phyloP scores from a whole-genome alignment of 2,329 filamentous ascomycete genomes.

The Davidsoniella neocaledoniae region DNA sequence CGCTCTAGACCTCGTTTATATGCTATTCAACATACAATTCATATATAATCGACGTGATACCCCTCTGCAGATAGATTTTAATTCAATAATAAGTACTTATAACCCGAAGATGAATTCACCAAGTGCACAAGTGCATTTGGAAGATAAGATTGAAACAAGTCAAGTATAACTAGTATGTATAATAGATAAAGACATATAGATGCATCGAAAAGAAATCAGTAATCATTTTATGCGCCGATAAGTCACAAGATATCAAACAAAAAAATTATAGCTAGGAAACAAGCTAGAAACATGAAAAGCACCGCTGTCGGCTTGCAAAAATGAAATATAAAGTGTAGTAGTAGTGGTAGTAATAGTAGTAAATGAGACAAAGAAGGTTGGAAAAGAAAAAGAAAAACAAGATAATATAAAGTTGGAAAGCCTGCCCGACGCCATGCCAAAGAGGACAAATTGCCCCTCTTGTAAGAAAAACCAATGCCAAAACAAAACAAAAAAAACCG shows the following conservation, averaged over 20 bases:
- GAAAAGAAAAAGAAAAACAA: constrained; percentile 5
- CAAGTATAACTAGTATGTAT: background rate
- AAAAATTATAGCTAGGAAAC: background rate
- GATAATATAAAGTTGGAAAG: background rate
- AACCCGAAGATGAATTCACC: background rate
- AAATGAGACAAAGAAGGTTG: background rate
- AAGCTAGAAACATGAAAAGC: no score
- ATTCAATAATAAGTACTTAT: background rate
- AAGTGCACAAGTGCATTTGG: background rate
- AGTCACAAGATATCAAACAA: background rate
- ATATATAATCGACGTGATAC: constrained; percentile 8
- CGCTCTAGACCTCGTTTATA: constrained; percentile 12
- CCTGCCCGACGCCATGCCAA: constrained; percentile 3
- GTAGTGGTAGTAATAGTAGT: no score
- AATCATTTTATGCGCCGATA: constrained; percentile 3
- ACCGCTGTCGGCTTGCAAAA: no score
- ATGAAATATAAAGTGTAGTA: no score
- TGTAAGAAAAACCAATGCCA: background rate
- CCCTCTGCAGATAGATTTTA: constrained; percentile 3
- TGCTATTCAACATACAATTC: constrained; percentile 16
- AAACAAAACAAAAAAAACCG: background rate
- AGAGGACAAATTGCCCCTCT: background rate
- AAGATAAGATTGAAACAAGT: background rate
- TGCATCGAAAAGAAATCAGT: background rate
- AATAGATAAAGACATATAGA: background rate